Conservation (phyloP, 75 land plant species). For the Pinus albicaulis region DNA sequence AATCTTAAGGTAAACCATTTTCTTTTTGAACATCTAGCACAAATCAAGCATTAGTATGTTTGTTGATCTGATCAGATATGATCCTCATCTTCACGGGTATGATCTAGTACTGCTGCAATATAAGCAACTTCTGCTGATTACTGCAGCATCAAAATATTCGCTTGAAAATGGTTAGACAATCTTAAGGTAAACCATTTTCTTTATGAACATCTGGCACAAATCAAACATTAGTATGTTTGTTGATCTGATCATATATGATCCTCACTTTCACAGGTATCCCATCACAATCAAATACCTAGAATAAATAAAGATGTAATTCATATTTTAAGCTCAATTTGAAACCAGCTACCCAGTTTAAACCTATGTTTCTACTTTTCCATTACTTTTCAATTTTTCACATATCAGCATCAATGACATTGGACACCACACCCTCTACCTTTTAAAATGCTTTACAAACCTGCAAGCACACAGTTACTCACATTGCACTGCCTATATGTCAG, state of each 20-base stretch:
- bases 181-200: too few species aligned
- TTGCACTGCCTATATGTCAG: not conserved
- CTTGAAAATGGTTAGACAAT: too few species aligned
- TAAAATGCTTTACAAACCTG: not conserved
- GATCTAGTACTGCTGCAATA: slow-evolving; percentile 1
- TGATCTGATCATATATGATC: not conserved
- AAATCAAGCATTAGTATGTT: not conserved
- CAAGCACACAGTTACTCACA: not conserved
- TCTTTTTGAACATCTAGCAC: too few species aligned
- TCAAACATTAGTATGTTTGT: not conserved
- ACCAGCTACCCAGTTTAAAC: not conserved
- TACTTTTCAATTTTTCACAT: not conserved
- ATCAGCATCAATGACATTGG: not conserved
- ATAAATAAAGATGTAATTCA: not conserved
- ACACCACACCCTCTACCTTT: not conserved
- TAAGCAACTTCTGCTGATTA: not conserved
- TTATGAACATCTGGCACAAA: too few species aligned
- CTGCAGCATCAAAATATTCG: not conserved
- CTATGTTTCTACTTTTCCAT: not conserved
- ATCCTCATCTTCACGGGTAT: not conserved
- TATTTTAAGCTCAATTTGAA: not conserved
- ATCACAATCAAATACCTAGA: not conserved
- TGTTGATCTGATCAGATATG: not conserved
- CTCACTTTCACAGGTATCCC: not conserved
- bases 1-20: too few species aligned